These are phyloP conservation scores for Xerocomus potaroensis DNA, from an alignment of 768 basidiomycete species.

Conservation along the genomic window DNA sequence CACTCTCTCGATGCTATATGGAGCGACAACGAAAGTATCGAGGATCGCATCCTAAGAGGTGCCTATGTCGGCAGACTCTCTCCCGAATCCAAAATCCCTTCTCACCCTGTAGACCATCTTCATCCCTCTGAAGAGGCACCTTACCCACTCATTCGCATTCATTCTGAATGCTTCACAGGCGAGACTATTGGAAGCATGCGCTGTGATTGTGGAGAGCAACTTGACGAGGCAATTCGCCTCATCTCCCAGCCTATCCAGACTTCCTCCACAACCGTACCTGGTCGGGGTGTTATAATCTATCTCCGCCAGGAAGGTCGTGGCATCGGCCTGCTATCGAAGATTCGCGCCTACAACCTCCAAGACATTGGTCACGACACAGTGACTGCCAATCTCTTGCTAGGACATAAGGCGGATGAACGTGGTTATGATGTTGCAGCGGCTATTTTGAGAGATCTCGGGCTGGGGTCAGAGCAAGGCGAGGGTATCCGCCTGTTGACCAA, in stretches of 20 bases:
- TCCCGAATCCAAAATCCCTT: slow-evolving; percentile 45
- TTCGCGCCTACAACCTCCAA: slow-evolving; percentile 96
- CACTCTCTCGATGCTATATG: slow-evolving; percentile 78
- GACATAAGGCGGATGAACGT: slow-evolving; percentile 90
- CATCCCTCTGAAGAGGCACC: slow-evolving; percentile 38
- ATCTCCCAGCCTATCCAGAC: slow-evolving; percentile 69
- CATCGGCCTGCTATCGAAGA: slow-evolving; percentile 93
- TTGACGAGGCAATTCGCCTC: slow-evolving; percentile 93
- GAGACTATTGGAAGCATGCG: slow-evolving; percentile 98
- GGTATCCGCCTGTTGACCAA: slow-evolving; percentile 86
- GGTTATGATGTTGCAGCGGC: slow-evolving; percentile 89
- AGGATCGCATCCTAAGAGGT: slow-evolving; percentile 89
- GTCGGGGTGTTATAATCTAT: slow-evolving; percentile 91
- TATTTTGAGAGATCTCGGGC: slow-evolving; percentile 82
- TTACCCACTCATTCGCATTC: slow-evolving; percentile 86
- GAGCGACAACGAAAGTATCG: slow-evolving; percentile 82
- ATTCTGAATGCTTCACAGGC: slow-evolving; percentile 98
- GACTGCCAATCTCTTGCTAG: slow-evolving; percentile 91
- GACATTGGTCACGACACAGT: slow-evolving; percentile 99
- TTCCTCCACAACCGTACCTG: slow-evolving; percentile 50
- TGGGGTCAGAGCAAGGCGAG: slow-evolving; percentile 53
- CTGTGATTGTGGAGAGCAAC: slow-evolving; percentile 97
- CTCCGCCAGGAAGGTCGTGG: slow-evolving; percentile 97
- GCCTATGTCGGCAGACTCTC: slow-evolving; percentile 87
- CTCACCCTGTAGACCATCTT: slow-evolving; percentile 29